These are phyloP conservation scores for Cyclospora cayetanensis DNA, from an alignment of 169 alveolate genomes.

Conservation along the genomic window DNA sequence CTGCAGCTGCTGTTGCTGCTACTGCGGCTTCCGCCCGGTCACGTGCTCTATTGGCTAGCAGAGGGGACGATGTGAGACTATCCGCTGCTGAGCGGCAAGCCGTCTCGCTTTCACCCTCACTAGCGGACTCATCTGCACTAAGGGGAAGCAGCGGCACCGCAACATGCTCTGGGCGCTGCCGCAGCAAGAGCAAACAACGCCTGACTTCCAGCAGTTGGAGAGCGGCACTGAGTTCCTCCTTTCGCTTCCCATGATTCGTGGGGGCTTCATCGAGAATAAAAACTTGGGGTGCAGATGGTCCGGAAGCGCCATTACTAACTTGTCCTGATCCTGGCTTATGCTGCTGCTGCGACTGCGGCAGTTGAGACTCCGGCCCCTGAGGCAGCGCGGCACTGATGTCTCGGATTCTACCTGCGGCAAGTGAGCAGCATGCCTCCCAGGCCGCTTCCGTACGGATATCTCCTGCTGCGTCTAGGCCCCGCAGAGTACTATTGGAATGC, in stretches of 20 bases:
- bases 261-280: too few relatives aligned
- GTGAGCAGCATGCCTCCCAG: background rate
- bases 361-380: background rate
- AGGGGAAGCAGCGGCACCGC: background rate
- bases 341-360: background rate
- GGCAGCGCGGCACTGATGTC: background rate
- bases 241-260: background rate
- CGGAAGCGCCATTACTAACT: background rate
- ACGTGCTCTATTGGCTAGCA: background rate
- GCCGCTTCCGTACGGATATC: background rate
- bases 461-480: background rate
- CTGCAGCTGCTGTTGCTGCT: background rate
- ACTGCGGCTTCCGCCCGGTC: background rate
- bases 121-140: background rate
- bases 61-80: too few relatives aligned
- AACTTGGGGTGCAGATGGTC: too few relatives aligned
- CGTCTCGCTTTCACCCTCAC: background rate
- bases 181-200: background rate
- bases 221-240: background rate
- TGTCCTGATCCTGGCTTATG: background rate
- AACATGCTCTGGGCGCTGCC: slow-evolving; percentile 2
- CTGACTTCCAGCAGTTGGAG: background rate
- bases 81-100: too few relatives aligned
- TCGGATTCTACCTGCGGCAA: background rate
- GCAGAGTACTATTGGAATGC: background rate